Base-by-base conservation (phyloP, 208 protist genomes). In the Leishmania lainsoni region DNA sequence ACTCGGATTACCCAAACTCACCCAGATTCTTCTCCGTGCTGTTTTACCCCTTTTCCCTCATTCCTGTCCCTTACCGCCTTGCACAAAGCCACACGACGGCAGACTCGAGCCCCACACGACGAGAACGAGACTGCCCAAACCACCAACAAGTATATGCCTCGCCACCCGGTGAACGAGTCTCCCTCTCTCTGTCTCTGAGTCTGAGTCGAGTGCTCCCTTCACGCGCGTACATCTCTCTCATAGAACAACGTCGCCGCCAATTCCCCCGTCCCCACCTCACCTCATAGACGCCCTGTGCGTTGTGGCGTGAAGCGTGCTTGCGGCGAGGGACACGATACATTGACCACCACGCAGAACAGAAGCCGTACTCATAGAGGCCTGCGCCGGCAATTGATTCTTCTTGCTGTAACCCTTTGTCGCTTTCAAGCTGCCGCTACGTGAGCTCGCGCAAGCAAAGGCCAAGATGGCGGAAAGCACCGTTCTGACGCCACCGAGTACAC, bases 401-500 rank as follows among this genome's bases (percentile, higher is more conserved):
- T 6, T n/a, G 39, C 6, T 22, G 35, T 49, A 22, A 10, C 20
- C 26, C 22, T 48, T n/a, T 12, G 22, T 49, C 66, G 14, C 39
- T 14, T 73, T 51, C 69, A 17, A 72, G 22, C 32, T 32, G 65
- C 17, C 65, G 39, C 32, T 32, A 42, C 32, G n/a, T 42, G 32
- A 35, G 32, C 65, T 69, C 69, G 26, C 48, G 69, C 45, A 74
- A 29, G n/a, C 70, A 58, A 71, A 39, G 69, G 51, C 29, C 79
- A 74, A 14, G 14, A 80, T 80, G 76, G 78, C 69, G 12, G 81
- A 84, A 22, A 80, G 54, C 48, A 68, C 81, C 9, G 54, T 58
- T 10, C 59, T 56, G 20, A 84, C 81, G 70, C 81, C 81, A 51
- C 78, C 58, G 56, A 77, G 76, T 52, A 70, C 49, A 70, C 76